A percentile compares a stretch with the other conserved stretches of the same genome.
phyloP scores from a whole-genome alignment of 1,284 basidiomycete species.

The Sporisorium iseilematis-ciliati region DNA sequence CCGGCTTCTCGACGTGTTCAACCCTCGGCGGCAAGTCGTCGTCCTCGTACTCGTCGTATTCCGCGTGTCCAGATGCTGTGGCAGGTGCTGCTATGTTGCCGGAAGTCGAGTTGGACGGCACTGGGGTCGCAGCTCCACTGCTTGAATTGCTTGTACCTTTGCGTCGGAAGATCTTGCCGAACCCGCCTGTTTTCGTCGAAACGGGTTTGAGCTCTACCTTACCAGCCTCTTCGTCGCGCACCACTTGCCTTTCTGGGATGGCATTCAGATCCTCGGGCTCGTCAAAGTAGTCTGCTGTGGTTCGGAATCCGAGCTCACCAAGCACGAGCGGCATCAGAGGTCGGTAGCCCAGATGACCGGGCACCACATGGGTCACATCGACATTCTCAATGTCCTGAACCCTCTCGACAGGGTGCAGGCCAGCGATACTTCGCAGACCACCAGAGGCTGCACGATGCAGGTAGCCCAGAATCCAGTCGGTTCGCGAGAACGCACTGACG shows the following conservation, averaged over 20 bases:
- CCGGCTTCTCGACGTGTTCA: conserved; percentile 17
- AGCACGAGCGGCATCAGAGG: conserved; percentile 67
- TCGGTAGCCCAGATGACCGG: conserved; percentile 66
- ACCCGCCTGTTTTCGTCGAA: conserved; percentile 56
- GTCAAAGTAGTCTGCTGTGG: conserved; percentile 69
- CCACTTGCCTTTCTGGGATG: conserved; percentile 65
- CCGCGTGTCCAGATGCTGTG: conserved; percentile 12
- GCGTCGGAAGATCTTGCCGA: conserved; percentile 57
- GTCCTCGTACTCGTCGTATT: conserved; percentile 60
- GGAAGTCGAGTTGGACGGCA: conserved; percentile 16
- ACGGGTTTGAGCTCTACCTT: conserved; percentile 53
- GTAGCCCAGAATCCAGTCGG: conserved; percentile 69
- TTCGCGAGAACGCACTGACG: conserved; percentile 68
- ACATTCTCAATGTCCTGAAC: conserved; percentile 68
- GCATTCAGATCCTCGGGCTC: conserved; percentile 67
- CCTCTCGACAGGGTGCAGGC: conserved; percentile 65
- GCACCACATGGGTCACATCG: conserved; percentile 67
- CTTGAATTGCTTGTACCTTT: conserved; percentile 27
- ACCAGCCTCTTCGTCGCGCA: conserved; percentile 27
- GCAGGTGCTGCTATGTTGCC: conserved; percentile 12
- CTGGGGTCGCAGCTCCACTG: conserved; percentile 25
- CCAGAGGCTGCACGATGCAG: conserved; percentile 67
- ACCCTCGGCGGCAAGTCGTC: conserved; percentile 60
- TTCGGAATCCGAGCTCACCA: conserved; percentile 67
- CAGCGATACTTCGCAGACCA: conserved; percentile 67